Conservation (phyloP, 805 yeast genomes). For the Peterozyma toletana region DNA sequence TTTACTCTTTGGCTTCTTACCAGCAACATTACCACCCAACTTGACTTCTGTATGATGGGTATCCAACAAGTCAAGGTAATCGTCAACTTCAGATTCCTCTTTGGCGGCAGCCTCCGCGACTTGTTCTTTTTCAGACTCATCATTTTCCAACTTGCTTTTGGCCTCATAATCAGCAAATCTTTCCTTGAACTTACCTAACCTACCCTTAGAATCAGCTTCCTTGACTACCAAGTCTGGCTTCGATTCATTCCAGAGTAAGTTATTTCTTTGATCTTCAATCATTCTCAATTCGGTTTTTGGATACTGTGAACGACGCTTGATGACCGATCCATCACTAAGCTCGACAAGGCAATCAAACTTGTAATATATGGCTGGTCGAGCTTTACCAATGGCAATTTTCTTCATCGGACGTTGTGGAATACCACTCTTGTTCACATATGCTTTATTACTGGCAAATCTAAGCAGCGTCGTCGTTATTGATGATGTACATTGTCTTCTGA, state of each 20-base stretch:
- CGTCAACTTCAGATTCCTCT: slow-evolving; percentile 25
- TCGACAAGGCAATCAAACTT: slow-evolving; percentile 88
- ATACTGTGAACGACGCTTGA: slow-evolving; percentile 73
- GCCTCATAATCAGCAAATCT: slow-evolving; percentile 47
- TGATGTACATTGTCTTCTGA: too few species aligned
- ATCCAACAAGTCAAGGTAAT: slow-evolving; percentile 54
- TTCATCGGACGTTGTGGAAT: slow-evolving; percentile 50
- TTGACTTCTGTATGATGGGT: slow-evolving; percentile 26
- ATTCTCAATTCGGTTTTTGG: slow-evolving; percentile 84
- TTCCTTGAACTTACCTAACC: slow-evolving; percentile 65
- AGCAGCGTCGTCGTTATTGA: too few species aligned
- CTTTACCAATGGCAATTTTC: slow-evolving; percentile 70
- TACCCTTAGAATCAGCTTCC: slow-evolving; percentile 82
- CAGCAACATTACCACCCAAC: slow-evolving; percentile 26
- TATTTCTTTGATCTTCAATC: slow-evolving; percentile 84
- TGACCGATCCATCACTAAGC: slow-evolving; percentile 89
- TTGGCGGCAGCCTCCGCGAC: slow-evolving; percentile 12
- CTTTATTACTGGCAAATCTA: too few species aligned
- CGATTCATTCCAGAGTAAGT: slow-evolving; percentile 83
- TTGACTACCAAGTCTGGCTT: slow-evolving; percentile 67
- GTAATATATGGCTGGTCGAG: slow-evolving; percentile 89
- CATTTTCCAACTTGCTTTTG: slow-evolving; percentile 14
- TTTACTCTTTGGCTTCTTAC: slow-evolving; percentile 17
- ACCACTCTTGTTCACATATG: slow-evolving; percentile 3
- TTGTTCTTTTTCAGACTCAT: slow-evolving; percentile 7